Conservation (phyloP, 371 early-diverging fungal genomes). For the Thermomucor indicae-seudaticae region DNA sequence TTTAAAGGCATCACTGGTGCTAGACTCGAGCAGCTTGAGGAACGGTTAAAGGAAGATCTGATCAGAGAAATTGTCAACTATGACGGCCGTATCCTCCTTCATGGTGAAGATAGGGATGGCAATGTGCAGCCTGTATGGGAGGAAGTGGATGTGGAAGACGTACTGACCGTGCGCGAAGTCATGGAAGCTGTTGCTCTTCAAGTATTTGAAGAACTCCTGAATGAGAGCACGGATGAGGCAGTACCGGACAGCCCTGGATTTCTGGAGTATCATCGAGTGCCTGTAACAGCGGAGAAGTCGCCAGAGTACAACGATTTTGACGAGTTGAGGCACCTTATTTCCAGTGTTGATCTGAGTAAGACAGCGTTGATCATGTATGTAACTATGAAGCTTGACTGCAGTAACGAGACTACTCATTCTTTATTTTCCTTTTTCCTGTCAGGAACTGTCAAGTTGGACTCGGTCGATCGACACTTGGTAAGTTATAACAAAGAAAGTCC, state of each 20-base stretch:
- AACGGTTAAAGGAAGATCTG: slow-evolving; percentile 64
- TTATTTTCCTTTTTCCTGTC: background rate
- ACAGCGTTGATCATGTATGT: slow-evolving; percentile 55
- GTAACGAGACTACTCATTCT: background rate
- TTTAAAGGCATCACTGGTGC: slow-evolving; percentile 65
- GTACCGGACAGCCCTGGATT: background rate
- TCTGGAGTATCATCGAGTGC: slow-evolving; percentile 51
- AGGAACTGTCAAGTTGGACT: slow-evolving; percentile 71
- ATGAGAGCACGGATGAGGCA: slow-evolving; percentile 8
- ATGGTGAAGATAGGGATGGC: slow-evolving; percentile 54
- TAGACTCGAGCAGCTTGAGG: slow-evolving; percentile 70
- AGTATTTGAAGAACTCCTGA: slow-evolving; percentile 16
- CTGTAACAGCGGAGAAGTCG: slow-evolving; percentile 58
- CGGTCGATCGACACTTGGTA: slow-evolving; percentile 66
- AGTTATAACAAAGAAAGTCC: slow-evolving; percentile 14
- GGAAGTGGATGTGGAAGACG: slow-evolving; percentile 49
- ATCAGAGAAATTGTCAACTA: slow-evolving; percentile 51
- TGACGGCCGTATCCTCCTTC: slow-evolving; percentile 58
- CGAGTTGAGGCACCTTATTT: slow-evolving; percentile 38
- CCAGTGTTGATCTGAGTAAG: slow-evolving; percentile 27
- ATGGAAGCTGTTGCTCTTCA: slow-evolving; percentile 35
- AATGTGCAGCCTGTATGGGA: slow-evolving; percentile 56
- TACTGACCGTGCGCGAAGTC: slow-evolving; percentile 55
- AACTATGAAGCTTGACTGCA: too few species aligned
- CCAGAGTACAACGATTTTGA: slow-evolving; percentile 64